A percentile compares a stretch with the other conserved stretches of the same genome.
These are phyloP conservation scores for Babesia bigemina DNA, from an alignment of 169 alveolate species.

Conservation along the genomic window DNA sequence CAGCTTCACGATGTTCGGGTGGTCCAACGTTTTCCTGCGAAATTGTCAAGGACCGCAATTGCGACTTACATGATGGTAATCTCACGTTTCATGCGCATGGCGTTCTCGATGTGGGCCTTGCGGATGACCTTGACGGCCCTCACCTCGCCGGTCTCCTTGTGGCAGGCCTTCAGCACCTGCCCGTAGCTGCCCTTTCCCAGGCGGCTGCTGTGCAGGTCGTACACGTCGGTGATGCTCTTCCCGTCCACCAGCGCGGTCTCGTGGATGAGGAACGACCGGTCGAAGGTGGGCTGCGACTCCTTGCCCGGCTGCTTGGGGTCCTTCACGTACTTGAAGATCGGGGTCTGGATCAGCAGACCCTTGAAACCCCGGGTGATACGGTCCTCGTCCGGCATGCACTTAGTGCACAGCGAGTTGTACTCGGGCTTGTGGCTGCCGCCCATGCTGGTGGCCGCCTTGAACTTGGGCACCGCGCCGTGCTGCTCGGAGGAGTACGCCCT, in stretches of 20 bases:
- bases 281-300: constrained; percentile 66
- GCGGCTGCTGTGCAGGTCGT: constrained; percentile 78
- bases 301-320: constrained; percentile 5
- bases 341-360: constrained; percentile 58
- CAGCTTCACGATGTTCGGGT: constrained; percentile 88
- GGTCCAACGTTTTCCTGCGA: constrained; percentile 83
- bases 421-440: constrained; percentile 28
- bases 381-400: constrained; percentile 71
- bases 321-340: constrained; percentile 21
- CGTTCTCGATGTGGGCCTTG: constrained; percentile 84
- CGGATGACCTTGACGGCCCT: constrained; percentile 87
- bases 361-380: constrained; percentile 53
- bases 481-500: constrained; percentile 20
- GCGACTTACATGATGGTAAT: constrained; percentile 79
- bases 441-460: constrained; percentile 9
- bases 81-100: constrained; percentile 86
- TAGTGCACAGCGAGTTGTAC: constrained; percentile 68
- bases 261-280: constrained; percentile 72
- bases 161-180: constrained; percentile 85
- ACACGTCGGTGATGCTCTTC: constrained; percentile 79
- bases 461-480: background rate
- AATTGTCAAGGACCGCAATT: background rate
- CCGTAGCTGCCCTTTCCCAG: constrained; percentile 90
- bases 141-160: constrained; percentile 81
- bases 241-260: constrained; percentile 74